Evolutionary conservation across 805 yeast species (phyloP).

Genomic region (Saturnispora besseyi): DNA sequence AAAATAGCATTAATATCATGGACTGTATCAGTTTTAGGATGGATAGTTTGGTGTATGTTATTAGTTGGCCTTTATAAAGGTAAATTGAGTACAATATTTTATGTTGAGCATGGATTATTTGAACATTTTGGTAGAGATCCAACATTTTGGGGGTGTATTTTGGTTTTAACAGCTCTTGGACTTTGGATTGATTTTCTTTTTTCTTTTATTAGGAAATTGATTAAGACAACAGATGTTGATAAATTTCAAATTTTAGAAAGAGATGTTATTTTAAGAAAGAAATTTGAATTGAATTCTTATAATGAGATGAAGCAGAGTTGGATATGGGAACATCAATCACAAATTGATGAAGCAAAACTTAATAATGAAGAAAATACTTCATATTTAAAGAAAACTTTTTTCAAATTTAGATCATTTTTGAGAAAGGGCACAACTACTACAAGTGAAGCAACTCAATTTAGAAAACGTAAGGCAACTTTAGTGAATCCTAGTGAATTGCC

Average conservation of each 20-base stretch:
- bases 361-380: conserved; percentile 12
- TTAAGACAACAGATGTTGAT: conserved; percentile 69
- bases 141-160: conserved; percentile 79
- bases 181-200: conserved; percentile 56
- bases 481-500: conserved; percentile 40
- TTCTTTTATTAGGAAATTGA: conserved; percentile 45
- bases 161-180: conserved; percentile 50
- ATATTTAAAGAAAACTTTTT: conserved; percentile 11
- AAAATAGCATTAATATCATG: conserved; percentile 60
- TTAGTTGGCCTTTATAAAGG: conserved; percentile 58
- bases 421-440: conserved; percentile 30
- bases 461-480: conserved; percentile 43
- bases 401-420: conserved; percentile 24
- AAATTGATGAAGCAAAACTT: conserved; percentile 20
- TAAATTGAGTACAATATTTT: conserved; percentile 51
- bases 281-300: conserved; percentile 65
- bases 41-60: conserved; percentile 74
- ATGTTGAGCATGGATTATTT: conserved; percentile 59
- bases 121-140: conserved; percentile 68
- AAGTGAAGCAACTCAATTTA: conserved; percentile 26
- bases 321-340: conserved; percentile 43
- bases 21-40: conserved; percentile 70
- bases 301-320: conserved; percentile 72
- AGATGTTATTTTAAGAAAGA: conserved; percentile 52
- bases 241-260: conserved; percentile 70